Evolutionary conservation across 306 rosid genomes (phyloP), one percentile per base, ranked within the genome.

Genomic region (Castanea sativa): DNA sequence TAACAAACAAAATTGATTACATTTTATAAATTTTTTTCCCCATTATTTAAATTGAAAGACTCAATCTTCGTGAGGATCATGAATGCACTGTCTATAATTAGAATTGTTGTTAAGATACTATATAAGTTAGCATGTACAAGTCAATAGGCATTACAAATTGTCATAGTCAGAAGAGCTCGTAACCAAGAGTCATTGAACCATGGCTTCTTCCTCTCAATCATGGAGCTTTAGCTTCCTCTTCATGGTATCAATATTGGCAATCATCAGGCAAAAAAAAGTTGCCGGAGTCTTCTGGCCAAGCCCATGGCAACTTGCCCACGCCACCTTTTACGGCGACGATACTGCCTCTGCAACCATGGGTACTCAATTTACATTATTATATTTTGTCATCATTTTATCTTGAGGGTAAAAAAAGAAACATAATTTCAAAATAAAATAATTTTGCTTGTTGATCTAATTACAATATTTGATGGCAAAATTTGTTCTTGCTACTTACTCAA

Each of bases 311-410:
- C 80, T 76, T 23, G 97, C 97, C 35, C 91, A 90, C 53, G 97
- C 99, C 59, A 95, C 99, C 1, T 95, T 95, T 78, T 91, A 95
- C 30, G 99, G 99, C 6, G 98, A 95, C 29, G 98, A 95, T 58
- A 85, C 99, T 18, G 97, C 97, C 71, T 79, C 90, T 4, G 93
- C 74, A 0, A 92, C 99, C 6, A 84, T 95, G 99, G 98, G 99
- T 92, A 86, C 20, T 80, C 61, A 51, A 75, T 35, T 69, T 10
- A 69, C 51, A 1, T 82, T 3, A 38, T 29, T 32, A 4, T 67
- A 4, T 59, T 52, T 58, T 20, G 10, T 57, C 11, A 19, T 20
- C 16, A 49, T 57, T 57, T 20, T n/a, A 3, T n/a, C 23, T 57
- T 57, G 8, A 20, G 10, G 27, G 27, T 2, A 65, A 30, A 30